A percentile compares a stretch with the other conserved stretches of the same genome.
phyloP scores from a whole-genome alignment of 2,329 filamentous ascomycete species.

The Trichoderma aggressivum region DNA sequence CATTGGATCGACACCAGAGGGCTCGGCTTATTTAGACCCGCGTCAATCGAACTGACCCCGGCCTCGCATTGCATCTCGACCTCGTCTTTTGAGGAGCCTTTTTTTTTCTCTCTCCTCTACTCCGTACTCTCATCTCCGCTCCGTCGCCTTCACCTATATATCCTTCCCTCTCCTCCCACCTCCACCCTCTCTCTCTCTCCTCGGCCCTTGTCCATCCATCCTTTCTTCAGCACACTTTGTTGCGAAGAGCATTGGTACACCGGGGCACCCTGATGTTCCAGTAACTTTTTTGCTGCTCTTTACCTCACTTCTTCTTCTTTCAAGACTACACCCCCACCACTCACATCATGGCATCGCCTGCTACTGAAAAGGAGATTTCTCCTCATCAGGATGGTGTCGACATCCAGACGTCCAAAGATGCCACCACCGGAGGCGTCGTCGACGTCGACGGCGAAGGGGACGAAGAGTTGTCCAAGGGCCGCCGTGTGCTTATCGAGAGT shows the following conservation, averaged over 20 bases:
- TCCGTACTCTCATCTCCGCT: neutral
- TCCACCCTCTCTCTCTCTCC: neutral
- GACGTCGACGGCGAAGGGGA: slow-evolving; percentile 15
- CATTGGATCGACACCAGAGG: slow-evolving; percentile 8
- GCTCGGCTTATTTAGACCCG: slow-evolving; percentile 12
- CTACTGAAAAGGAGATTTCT: slow-evolving; percentile 3
- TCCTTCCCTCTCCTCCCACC: neutral
- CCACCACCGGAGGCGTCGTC: neutral
- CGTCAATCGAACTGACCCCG: neutral
- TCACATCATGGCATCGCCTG: slow-evolving; percentile 3
- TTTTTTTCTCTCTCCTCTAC: neutral
- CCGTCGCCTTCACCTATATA: neutral
- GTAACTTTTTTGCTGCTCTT: neutral
- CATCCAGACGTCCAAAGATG: neutral
- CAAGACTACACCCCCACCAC: neutral
- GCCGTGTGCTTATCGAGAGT: slow-evolving; percentile 32
- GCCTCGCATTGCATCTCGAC: slow-evolving; percentile 8
- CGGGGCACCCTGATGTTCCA: neutral
- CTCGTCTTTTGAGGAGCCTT: neutral
- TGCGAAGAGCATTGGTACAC: neutral
- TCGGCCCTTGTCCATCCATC: neutral
- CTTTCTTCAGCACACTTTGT: neutral
- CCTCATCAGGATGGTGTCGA: neutral
- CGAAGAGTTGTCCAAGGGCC: slow-evolving; percentile 25
- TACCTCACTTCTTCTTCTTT: neutral